Base-by-base conservation (phyloP, 768 basidiomycete species). In the Cubamyces lactineus region DNA sequence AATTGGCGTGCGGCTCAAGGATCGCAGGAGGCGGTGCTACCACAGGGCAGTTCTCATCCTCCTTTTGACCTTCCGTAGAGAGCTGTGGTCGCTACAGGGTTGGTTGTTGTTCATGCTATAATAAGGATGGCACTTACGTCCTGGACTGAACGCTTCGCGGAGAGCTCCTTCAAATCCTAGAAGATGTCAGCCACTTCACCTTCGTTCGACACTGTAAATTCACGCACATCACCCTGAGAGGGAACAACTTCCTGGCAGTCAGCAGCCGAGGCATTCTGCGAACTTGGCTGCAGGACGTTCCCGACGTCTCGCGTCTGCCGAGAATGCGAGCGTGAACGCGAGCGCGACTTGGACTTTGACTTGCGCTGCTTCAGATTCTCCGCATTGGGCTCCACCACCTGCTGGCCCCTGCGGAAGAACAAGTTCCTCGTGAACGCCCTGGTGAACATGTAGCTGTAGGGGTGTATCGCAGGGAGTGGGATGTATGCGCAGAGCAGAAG, bases 381-480 rank as follows among this genome's bases (percentile, higher is more conserved):
- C 34, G 49, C 42, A 26, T 13, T 3, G 4, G 40, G 34, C 8
- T 63, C 58, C 1, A 53, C 34, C 5, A 34, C 17, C 12, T 43
- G 58, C 17, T 41, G 43, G 26, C 54, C 53, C 15, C 63, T 57
- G n/a, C 39, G 43, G 23, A 56, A 56, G 45, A 64, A 48, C 28
- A 63, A 55, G 19, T 38, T 51, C 13, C 63, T 58, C 13, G 63
- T 60, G 39, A 64, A 34, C 6, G 52, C 58, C 51, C 58, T 56
- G 50, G 23, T 59, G 52, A 64, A 53, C 63, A 64, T 64, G 40
- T 45, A 28, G 19, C 5, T 39, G n/a, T 41, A 48, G 15, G 51
- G 42, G 47, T 45, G 63, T 64, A 30, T 59, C 63, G 63, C 57
- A 47, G 26, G 19, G 26, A 40, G 34, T 6, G 34, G 4, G 34